Base-by-base conservation (phyloP, 176 grass and related monocot species). In the Zea mays region DNA sequence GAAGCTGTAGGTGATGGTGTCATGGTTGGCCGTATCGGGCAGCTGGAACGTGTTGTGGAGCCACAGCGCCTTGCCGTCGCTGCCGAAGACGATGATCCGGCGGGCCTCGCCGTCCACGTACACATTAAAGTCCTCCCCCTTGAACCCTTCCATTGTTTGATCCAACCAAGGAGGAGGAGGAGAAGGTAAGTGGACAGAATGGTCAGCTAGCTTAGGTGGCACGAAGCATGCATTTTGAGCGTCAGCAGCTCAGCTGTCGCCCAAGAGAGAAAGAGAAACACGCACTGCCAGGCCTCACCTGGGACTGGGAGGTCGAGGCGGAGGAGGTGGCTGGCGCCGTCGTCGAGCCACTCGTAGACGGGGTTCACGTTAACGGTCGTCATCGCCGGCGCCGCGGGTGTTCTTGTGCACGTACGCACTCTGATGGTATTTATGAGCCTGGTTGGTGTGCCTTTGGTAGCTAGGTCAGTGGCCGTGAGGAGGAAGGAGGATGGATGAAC, bases 1-100 rank as follows among this genome's bases (percentile, higher is more conserved):
- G 56, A 86, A 82, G 48, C 72, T 69, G 16, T 80, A 79, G 34
- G 75, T 58, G 69, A 94, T 82, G 19, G 65, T 62, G 43, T 88
- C 84, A 44, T 86, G 58, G 78, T 92, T 56, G 37, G 73, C 83
- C 21, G 80, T 80, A 5, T 11, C 6, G 4, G 91, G 87, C 54
- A 92, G 83, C 71, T 86, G 84, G 63, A 93, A 82, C 56, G 47
- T 72, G 68, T 74, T 56, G 58, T 86, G 49, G 13, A 90, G 46
- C 21, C 54, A 70, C 35, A 50, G 0, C 74, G 59, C 56, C 38
- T 38, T 62, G 15, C 44, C 62, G 6, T 16, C 48, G 19, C 27
- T 33, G 15, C 3, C 70, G 67, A 51, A 55, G 48, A 97, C 70
- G 57, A 35, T 79, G 14, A 97, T 52, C 34, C 80, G 88, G 38